A percentile compares a stretch with the other conserved stretches of the same genome.
These are phyloP conservation scores for Cladosporium austrohemisphaericum DNA, from an alignment of 2,329 filamentous ascomycete species.

Conservation along the genomic window DNA sequence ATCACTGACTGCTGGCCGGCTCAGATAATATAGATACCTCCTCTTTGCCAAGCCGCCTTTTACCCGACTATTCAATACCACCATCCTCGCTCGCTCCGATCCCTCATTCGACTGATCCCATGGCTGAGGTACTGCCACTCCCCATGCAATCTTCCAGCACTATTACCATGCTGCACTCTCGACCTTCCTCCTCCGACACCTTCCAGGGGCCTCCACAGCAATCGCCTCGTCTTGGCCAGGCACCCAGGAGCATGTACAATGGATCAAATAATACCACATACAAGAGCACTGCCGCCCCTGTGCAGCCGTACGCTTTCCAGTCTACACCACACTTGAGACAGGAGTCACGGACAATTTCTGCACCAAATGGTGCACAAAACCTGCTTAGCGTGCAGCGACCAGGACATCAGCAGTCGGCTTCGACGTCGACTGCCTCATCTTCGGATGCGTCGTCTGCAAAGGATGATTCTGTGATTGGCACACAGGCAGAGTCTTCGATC, in stretches of 20 bases:
- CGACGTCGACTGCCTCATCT: slow-evolving; percentile 48
- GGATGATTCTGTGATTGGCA: slow-evolving; percentile 33
- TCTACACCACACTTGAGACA: slow-evolving; percentile 53
- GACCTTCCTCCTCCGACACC: slow-evolving; percentile 44
- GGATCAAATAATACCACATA: slow-evolving; percentile 39
- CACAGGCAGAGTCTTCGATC: slow-evolving; percentile 37
- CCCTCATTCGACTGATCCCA: slow-evolving; percentile 25
- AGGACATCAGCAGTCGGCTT: slow-evolving; percentile 32
- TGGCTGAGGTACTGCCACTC: slow-evolving; percentile 47
- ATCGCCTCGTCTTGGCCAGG: slow-evolving; percentile 38
- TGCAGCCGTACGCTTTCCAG: slow-evolving; percentile 50
- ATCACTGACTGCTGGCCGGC: slow-evolving; percentile 31
- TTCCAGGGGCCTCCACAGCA: slow-evolving; percentile 39
- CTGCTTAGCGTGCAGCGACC: slow-evolving; percentile 15
- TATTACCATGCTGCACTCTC: slow-evolving; percentile 48
- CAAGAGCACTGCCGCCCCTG: slow-evolving; percentile 42
- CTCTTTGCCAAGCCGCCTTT: slow-evolving; percentile 19
- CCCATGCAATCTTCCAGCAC: slow-evolving; percentile 44
- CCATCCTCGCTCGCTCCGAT: slow-evolving; percentile 15
- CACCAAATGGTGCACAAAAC: slow-evolving; percentile 41
- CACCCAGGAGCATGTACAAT: slow-evolving; percentile 43
- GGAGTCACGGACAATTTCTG: slow-evolving; percentile 54
- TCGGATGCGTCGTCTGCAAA: slow-evolving; percentile 42
- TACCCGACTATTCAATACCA: slow-evolving; percentile 17
- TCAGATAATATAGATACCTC: slow-evolving; percentile 27